phyloP scores from a whole-genome alignment of 2,329 filamentous ascomycete species.

The Graphilbum fragrans region DNA sequence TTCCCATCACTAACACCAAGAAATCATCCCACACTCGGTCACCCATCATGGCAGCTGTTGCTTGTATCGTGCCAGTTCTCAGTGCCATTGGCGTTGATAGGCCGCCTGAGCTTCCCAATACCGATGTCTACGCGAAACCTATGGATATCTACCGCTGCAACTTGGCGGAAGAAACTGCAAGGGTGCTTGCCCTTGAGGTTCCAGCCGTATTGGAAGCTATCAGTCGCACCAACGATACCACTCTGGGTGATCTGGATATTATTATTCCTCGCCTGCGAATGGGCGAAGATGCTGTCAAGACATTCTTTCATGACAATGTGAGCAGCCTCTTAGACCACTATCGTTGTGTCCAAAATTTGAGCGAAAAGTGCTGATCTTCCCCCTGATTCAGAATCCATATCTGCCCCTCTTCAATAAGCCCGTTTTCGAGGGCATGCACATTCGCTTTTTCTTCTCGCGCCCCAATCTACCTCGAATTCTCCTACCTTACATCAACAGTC shows the following conservation, averaged over 20 bases:
- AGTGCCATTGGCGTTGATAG: too few species aligned
- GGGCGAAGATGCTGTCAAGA: neutral
- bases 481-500: slow-evolving; percentile 45
- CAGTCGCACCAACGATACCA: slow-evolving; percentile 11
- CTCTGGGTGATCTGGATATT: slow-evolving; percentile 16
- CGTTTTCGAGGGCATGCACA: slow-evolving; percentile 41
- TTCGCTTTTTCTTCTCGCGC: slow-evolving; percentile 56
- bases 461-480: slow-evolving; percentile 41
- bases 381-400: neutral
- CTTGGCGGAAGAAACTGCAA: slow-evolving; percentile 13
- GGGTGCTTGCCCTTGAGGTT: slow-evolving; percentile 11
- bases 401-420: slow-evolving; percentile 32
- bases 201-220: slow-evolving; percentile 17
- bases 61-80: too few species aligned
- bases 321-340: neutral
- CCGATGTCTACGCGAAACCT: slow-evolving; percentile 12
- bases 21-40: too few species aligned
- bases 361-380: neutral
- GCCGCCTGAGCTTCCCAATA: too few species aligned
- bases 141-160: slow-evolving; percentile 19
- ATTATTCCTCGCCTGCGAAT: slow-evolving; percentile 18
- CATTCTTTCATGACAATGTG: neutral
- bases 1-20: too few species aligned
- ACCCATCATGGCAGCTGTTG: too few species aligned
- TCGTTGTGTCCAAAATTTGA: neutral